Evolutionary conservation across 768 basidiomycete genomes (phyloP), one percentile per base, ranked within the genome.

Genomic region (Agrocybe chaxingu): DNA sequence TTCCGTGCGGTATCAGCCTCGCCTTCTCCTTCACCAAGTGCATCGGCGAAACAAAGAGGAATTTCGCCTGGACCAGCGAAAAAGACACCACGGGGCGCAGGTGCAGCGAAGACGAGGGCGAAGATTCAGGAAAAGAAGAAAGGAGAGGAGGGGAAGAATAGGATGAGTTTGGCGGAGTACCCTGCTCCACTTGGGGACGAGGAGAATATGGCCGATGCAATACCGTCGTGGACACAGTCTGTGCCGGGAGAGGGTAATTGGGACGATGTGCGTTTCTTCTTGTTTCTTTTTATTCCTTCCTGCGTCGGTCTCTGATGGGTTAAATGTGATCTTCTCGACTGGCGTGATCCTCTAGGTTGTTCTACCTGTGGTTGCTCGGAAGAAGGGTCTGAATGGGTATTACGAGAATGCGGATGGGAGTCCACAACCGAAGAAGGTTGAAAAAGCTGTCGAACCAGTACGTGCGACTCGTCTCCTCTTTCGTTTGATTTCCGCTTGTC

Each of bases 151-250:
- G 74, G 75, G 29, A 66, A 68, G 29, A 70, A 75, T 29, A 69
- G 86, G 57, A 66, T 68, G 53, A 87, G 83, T 42, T 67, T 88
- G n/a, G 86, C 85, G 38, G 67, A 77, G 41, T 90, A 90, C 67
- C 87, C 89, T 6, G 72, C 76, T 1, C 79, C 83, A 0, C 76
- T 57, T 8, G 71, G 71, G 19, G 80, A 70, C 42, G 77, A 68
- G 42, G 64, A 62, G 52, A 73, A 79, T 42, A 70, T 85, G 69
- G 77, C 78, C 45, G 74, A 92, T 64, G 90, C 90, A 18, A 90
- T 92, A 62, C 90, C 91, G 5, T 76, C 79, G 3, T 89, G 87
- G 89, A 89, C 87, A 12, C 84, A 90, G 61, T 87, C 88, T 19
- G 71, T 84, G 24, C 78, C 76, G 19, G 70, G 69, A 51, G 72